phyloP scores from a whole-genome alignment of 352 stramenopile species.

The Globisporangium spiculum region DNA sequence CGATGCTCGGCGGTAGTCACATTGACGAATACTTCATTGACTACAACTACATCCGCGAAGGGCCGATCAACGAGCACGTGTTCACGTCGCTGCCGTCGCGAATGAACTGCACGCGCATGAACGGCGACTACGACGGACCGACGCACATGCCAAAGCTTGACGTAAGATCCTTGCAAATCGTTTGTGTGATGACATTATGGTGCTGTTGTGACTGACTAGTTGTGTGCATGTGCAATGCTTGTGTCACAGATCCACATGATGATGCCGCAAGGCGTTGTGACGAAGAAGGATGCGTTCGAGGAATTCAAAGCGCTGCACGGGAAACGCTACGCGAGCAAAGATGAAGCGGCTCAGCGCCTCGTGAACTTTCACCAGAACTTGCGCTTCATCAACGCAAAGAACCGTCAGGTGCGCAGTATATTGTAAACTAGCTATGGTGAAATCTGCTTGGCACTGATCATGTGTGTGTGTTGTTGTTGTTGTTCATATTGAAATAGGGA shows the following conservation, averaged over 20 bases:
- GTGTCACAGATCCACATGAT: slow-evolving; percentile 70
- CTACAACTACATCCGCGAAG: slow-evolving; percentile 84
- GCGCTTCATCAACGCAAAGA: slow-evolving; percentile 84
- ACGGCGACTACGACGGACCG: slow-evolving; percentile 39
- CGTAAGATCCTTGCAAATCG: slow-evolving; percentile 28
- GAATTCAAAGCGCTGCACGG: slow-evolving; percentile 55
- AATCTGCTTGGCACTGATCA: not conserved
- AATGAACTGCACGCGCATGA: slow-evolving; percentile 83
- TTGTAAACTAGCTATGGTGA: not conserved
- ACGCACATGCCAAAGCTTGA: slow-evolving; percentile 58
- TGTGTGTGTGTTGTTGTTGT: no score
- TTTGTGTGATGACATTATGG: slow-evolving; percentile 9
- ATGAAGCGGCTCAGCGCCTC: slow-evolving; percentile 49
- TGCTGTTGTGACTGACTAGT: slow-evolving; percentile 9
- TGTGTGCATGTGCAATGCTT: slow-evolving; percentile 2
- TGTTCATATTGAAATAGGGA: slow-evolving; percentile 30
- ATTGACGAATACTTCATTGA: slow-evolving; percentile 90
- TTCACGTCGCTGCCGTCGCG: slow-evolving; percentile 64
- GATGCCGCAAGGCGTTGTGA: slow-evolving; percentile 60
- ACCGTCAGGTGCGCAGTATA: slow-evolving; percentile 51
- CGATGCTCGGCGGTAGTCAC: slow-evolving; percentile 82
- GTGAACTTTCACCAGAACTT: slow-evolving; percentile 79
- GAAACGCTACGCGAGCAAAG: slow-evolving; percentile 54
- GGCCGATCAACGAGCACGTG: slow-evolving; percentile 57
- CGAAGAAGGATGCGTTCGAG: slow-evolving; percentile 66